Base-by-base conservation (phyloP, 305 asterid species). In the Salvia sclarea region DNA sequence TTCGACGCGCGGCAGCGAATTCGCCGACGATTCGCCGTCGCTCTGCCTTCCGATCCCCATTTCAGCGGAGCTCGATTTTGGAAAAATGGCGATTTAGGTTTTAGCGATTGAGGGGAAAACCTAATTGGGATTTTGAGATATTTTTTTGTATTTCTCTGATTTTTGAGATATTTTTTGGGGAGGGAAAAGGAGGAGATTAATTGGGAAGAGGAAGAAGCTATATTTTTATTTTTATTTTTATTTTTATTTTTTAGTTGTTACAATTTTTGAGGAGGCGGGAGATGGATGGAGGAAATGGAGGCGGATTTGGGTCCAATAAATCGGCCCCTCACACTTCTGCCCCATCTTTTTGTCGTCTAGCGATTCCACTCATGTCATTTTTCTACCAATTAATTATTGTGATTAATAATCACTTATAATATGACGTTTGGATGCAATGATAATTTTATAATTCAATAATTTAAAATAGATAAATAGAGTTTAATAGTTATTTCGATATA, bases 1-100 rank as follows among this genome's bases (percentile, higher is more conserved):
- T 62, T 88, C 83, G 68, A 87, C 98, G 61, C 85, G 80, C 10
- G 98, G 90, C 58, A 80, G 25, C 9, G 83, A 78, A 28, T 79
- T 53, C 12, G 90, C 66, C 21, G 96, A 84, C 33, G 95, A 81
- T 12, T 78, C 84, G 31, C 87, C 90, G 61, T 77, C 79, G 54
- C 69, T 70, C 41, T 33, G 14, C 76, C 73, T 75, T 65, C 55
- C 65, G 5, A 76, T 24, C 44, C 72, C 87, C 90, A 86, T 83
- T 71, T 37, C 17, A 12, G 20, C 11, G 20, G 5, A 38, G 8
- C 54, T 40, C 38, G n/a, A 43, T 8, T 11, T 18, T 3, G 55
- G 8, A 9, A 6, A 52, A 52, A 54, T 13, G 20, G 8, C 6
- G 10, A 2, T 5, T 33, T 38, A 17, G 25, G 24, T 55, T 2